These are phyloP conservation scores for Monilinia fructigena DNA, from an alignment of 2,329 filamentous ascomycete species.

Conservation along the genomic window DNA sequence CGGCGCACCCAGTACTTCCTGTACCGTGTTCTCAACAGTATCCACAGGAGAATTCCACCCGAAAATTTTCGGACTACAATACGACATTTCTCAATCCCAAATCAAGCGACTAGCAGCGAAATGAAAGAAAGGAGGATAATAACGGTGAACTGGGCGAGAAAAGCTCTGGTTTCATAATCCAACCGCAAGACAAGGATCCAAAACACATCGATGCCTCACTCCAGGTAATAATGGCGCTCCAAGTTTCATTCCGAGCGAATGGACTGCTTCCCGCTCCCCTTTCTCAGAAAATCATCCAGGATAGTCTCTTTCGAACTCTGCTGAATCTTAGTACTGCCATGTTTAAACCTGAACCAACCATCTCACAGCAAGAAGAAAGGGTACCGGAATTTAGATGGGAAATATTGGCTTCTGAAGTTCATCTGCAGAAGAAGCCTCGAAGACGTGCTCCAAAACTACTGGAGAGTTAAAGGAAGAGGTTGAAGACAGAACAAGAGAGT, in stretches of 20 bases:
- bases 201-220: not conserved
- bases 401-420: too few species aligned
- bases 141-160: not conserved
- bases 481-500: too few species aligned
- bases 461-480: too few species aligned
- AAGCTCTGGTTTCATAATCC: not conserved
- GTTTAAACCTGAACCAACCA: too few species aligned
- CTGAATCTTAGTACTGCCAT: too few species aligned
- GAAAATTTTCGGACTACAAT: not conserved
- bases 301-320: not conserved
- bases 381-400: too few species aligned
- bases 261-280: not conserved
- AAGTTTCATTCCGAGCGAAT: not conserved
- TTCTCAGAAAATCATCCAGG: not conserved
- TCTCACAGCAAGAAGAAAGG: too few species aligned
- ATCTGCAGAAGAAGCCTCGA: too few species aligned
- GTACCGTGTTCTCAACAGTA: not conserved
- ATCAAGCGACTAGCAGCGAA: not conserved
- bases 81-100: not conserved
- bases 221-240: not conserved
- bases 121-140: not conserved
- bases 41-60: not conserved
- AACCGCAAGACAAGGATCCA: not conserved
- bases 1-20: not conserved
- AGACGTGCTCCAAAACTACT: too few species aligned